These are phyloP conservation scores for Plasmodium gonderi DNA, from an alignment of 169 alveolate genomes.

Conservation along the genomic window DNA sequence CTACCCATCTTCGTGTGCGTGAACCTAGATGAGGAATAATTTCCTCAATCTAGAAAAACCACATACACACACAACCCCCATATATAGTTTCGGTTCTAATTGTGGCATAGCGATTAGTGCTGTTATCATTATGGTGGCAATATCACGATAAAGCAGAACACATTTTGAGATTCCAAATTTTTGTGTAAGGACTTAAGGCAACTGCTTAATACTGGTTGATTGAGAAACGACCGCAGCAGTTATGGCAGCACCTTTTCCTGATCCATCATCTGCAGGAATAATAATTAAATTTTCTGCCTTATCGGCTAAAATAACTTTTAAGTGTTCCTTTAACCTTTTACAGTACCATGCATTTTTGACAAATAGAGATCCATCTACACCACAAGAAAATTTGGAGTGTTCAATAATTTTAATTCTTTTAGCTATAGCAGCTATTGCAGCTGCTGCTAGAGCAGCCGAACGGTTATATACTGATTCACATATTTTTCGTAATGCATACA, in stretches of 20 bases:
- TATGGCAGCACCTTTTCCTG: constrained; percentile 93
- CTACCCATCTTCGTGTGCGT: not conserved
- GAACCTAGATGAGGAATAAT: too few relatives aligned
- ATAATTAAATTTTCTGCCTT: constrained; percentile 78
- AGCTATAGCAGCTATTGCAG: constrained; percentile 86
- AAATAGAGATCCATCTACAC: constrained; percentile 89
- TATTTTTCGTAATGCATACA: constrained; percentile 78
- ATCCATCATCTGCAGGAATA: constrained; percentile 89
- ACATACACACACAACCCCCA: too few relatives aligned
- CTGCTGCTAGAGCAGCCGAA: constrained; percentile 91
- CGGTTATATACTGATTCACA: constrained; percentile 86
- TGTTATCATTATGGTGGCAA: too few relatives aligned
- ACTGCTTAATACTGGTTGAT: not conserved
- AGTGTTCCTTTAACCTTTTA: constrained; percentile 77
- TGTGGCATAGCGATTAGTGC: too few relatives aligned
- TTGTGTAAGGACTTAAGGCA: not conserved
- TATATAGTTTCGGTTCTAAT: too few relatives aligned
- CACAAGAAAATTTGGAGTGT: constrained; percentile 82
- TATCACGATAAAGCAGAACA: not conserved
- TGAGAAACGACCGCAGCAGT: constrained; percentile 87
- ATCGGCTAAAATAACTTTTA: constrained; percentile 80
- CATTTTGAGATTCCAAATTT: not conserved
- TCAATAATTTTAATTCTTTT: constrained; percentile 83
- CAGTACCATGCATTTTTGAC: constrained; percentile 89
- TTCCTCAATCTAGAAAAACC: too few relatives aligned